Evolutionary conservation across 306 rosid species (phyloP).

Genomic region (Mimosa bimucronata): DNA sequence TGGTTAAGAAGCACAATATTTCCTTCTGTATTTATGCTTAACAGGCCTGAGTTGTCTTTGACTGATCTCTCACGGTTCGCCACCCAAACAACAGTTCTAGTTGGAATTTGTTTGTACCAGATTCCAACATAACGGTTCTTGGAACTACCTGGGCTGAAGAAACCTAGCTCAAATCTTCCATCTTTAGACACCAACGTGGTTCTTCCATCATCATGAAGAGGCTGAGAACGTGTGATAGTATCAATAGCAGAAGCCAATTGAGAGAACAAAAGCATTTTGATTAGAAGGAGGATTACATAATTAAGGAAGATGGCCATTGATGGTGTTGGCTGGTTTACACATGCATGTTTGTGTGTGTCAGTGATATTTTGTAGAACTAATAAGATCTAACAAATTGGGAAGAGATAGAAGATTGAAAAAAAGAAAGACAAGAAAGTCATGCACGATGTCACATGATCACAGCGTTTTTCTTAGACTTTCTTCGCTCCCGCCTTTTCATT

Average conservation of each 20-base stretch:
- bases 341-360: too few relatives aligned
- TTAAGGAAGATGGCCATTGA: neutral
- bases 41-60: constrained; percentile 37
- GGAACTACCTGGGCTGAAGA: neutral
- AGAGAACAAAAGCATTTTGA: too few relatives aligned
- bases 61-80: constrained; percentile 51
- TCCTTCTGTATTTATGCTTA: constrained; percentile 32
- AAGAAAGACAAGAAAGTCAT: too few relatives aligned
- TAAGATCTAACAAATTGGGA: neutral
- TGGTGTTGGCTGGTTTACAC: neutral
- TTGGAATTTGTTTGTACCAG: constrained; percentile 45
- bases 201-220: neutral
- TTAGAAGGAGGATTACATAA: neutral
- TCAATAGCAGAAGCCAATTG: neutral
- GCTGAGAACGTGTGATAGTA: neutral
- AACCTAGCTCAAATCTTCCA: constrained; percentile 21
- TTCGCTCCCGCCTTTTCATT: too few relatives aligned
- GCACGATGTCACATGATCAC: too few relatives aligned
- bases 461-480: too few relatives aligned
- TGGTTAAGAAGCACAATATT: constrained; percentile 28
- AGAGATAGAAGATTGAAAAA: too few relatives aligned
- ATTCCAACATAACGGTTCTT: constrained; percentile 51
- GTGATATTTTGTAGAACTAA: neutral
- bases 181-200: neutral
- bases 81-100: constrained; percentile 51